These are phyloP conservation scores for Helianthus annuus DNA, from an alignment of 129 eudicot genomes.

Conservation along the genomic window DNA sequence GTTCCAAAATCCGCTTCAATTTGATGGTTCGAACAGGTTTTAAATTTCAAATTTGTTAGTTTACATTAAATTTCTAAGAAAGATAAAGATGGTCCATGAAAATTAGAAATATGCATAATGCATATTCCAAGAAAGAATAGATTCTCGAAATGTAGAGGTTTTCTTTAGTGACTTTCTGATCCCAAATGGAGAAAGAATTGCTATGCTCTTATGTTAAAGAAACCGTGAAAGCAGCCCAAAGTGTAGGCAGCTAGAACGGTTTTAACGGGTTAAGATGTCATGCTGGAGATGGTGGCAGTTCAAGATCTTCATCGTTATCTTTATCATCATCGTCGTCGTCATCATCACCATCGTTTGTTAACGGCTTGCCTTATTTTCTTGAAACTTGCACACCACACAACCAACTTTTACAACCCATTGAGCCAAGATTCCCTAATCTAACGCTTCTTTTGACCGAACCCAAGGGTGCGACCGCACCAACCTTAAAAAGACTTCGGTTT, in stretches of 20 bases:
- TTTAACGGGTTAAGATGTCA: slow-evolving; percentile 23
- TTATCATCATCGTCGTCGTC: slow-evolving; percentile 16
- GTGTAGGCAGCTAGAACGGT: slow-evolving; percentile 31
- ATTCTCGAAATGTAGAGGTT: too few species aligned
- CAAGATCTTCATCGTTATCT: slow-evolving; percentile 26
- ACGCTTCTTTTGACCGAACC: slow-evolving; percentile 39
- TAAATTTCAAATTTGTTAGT: too few species aligned
- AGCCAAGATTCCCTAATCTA: slow-evolving; percentile 39
- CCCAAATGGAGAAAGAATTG: slow-evolving; percentile 51
- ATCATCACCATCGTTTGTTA: slow-evolving; percentile 9
- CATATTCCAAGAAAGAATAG: too few species aligned
- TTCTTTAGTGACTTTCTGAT: slow-evolving; percentile 18
- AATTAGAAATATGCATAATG: too few species aligned
- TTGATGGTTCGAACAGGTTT: too few species aligned
- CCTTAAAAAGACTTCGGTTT: slow-evolving; percentile 30
- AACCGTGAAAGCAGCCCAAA: slow-evolving; percentile 23
- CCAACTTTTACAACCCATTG: slow-evolving; percentile 21
- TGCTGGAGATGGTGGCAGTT: not conserved
- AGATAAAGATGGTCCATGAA: too few species aligned
- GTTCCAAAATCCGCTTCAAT: too few species aligned
- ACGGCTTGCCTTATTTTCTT: slow-evolving; percentile 52
- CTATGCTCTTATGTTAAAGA: slow-evolving; percentile 33
- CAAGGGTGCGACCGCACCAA: slow-evolving; percentile 18
- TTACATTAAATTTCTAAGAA: too few species aligned
- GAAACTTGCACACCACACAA: slow-evolving; percentile 42